Percentiles rank a stretch among this genome's conserved stretches.
phyloP scores from a whole-genome alignment of 805 yeast species.

The Pichia scutulata region DNA sequence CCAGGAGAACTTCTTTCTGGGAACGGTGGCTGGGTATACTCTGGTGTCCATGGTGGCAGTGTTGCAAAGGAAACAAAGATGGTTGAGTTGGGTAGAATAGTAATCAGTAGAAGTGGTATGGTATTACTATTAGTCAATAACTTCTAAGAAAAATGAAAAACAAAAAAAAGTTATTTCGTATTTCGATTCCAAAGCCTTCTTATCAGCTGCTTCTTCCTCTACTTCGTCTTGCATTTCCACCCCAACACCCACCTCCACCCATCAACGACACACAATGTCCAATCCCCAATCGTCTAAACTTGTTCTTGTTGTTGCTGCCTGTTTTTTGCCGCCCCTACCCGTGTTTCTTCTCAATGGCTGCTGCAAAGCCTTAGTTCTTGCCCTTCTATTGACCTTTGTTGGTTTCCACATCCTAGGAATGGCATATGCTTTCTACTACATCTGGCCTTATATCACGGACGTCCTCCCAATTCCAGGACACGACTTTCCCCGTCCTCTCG shows the following conservation, averaged over 20 bases:
- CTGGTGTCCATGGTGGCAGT: not conserved
- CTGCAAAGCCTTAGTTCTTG: slow-evolving; percentile 41
- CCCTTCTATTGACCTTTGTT: slow-evolving; percentile 35
- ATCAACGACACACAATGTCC: not conserved
- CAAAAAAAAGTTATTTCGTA: too few relatives aligned
- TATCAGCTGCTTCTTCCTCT: not conserved
- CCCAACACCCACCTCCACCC: not conserved
- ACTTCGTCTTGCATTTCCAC: not conserved
- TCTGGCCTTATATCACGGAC: slow-evolving; percentile 2
- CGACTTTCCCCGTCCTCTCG: not conserved
- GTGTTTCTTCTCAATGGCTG: slow-evolving; percentile 60
- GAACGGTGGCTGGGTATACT: not conserved
- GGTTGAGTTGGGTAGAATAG: too few relatives aligned
- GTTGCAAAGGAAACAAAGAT: not conserved
- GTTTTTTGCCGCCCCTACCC: slow-evolving; percentile 68
- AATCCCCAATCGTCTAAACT: slow-evolving; percentile 12
- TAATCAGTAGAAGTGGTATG: too few relatives aligned
- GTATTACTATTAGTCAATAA: too few relatives aligned
- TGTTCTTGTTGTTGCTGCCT: slow-evolving; percentile 50
- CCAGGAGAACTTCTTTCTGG: slow-evolving; percentile 28
- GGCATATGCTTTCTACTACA: slow-evolving; percentile 41
- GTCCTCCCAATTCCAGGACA: not conserved
- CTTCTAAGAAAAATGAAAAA: too few relatives aligned
- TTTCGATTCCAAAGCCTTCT: too few relatives aligned
- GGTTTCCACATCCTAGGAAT: slow-evolving; percentile 44